Base-by-base conservation (phyloP, 352 stramenopile genomes). In the Phytopythium boreale region DNA sequence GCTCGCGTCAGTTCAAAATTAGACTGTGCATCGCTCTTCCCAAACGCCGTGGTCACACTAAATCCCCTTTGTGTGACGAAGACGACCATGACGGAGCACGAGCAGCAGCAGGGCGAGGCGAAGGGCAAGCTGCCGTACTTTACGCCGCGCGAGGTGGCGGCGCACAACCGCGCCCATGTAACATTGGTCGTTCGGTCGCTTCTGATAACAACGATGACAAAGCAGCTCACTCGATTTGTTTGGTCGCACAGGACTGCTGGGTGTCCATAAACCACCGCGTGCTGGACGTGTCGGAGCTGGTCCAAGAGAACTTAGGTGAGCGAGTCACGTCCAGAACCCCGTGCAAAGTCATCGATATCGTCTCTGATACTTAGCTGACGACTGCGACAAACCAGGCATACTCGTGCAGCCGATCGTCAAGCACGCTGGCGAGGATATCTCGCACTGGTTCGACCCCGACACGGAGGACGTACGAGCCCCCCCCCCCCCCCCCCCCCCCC, bases 401-500 rank as follows among this genome's bases (percentile, higher is more conserved):
- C 70, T 98, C 5, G 88, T 88, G 9, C 79, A 97, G 56, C 84
- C 86, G 47, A 70, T 98, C 7, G 79, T 98, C 3, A 70, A 75
- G 7, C 80, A 93, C 66, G 90, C 93, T 26, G 92, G 92, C 7
- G 80, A 92, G 36, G 91, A 98, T 63, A 82, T 98, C 29, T 96
- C 91, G 0, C 88, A 98, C 62, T 98, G 93, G 93, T 98, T 98
- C 64, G 84, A 97, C 37, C 36, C 59, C 7, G 73, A 84, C 6
- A 95, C 81, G 0, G 67, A 78, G 9, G 81, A 96, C 59, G 82
- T 93, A 76, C 19, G 63, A 63, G 0, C 22, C 44, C n/a, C n/a
- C n/a, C n/a, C n/a, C n/a, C n/a, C n/a, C n/a, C n/a, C n/a, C n/a
- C n/a, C n/a, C n/a, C n/a, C n/a, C n/a, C n/a, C n/a, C n/a, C n/a